Evolutionary conservation across 208 protist genomes (phyloP), one percentile per base, ranked within the genome.

Genomic region (Crithidia brevicula): DNA sequence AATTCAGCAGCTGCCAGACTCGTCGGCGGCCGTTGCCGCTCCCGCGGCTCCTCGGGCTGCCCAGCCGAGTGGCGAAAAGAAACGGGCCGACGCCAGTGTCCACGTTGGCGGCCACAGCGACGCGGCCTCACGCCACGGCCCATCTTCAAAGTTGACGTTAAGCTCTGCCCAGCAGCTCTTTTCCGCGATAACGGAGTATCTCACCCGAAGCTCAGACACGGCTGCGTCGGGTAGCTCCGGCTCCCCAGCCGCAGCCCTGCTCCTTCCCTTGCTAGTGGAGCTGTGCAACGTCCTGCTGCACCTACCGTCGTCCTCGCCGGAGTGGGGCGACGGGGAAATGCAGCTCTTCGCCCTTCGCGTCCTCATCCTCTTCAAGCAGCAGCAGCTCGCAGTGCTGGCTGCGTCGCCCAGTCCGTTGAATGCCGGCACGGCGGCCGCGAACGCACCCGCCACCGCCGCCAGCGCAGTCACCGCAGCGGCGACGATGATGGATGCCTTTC

Each of bases 291-390:
- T 88, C 0, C 51, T 69, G 34, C 58, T 64, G 15, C 54, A 30
- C 25, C 58, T 63, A 10, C 40, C 63, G 18, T 2, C 49, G 27
- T 42, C 38, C 4, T 74, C 52, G n/a, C 58, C 64, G 50, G 59
- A 76, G 30, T 93, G 86, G 86, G 72, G 38, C 36, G 87, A 93
- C 36, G 75, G 76, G 6, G 47, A 74, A 11, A 71, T 91, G 58
- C 90, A 95, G 77, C 72, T 83, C 40, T 74, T 95, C 15, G 85
- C 90, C 6, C 73, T 82, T 25, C 83, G 84, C 33, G 77, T 82
- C 10, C 40, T 93, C 10, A 52, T 51, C 57, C 62, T 81, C n/a
- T 63, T 94, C 33, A 71, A 86, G 36, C 58, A 66, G 36, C 63
- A 69, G n/a, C 46, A 77, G 34, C 36, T 34, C 43, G 69, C 31